Evolutionary conservation across 176 grass and related monocot genomes (phyloP).

Genomic region (Sorghum bicolor): DNA sequence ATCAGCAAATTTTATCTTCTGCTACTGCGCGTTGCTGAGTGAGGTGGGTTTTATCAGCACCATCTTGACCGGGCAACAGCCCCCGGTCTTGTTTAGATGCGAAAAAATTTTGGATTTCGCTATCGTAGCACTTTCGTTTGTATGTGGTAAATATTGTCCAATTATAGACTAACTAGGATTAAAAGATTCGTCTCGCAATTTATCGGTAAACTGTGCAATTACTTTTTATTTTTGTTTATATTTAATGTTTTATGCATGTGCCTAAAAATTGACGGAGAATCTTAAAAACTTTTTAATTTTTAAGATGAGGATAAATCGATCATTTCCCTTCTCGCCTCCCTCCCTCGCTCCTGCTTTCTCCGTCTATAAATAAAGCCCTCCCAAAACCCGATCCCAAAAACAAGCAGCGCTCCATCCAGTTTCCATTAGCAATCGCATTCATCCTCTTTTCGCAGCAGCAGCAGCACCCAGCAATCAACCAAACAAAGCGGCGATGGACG

Average conservation of each 20-base stretch:
- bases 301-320: no score
- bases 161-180: no score
- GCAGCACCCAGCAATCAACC: neutral
- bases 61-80: neutral
- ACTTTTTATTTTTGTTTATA: no score
- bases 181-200: no score
- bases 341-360: neutral
- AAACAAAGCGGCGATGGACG: conserved; percentile 45
- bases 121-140: no score
- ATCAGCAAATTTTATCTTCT: neutral
- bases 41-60: neutral
- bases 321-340: neutral
- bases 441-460: neutral
- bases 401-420: neutral
- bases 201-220: no score
- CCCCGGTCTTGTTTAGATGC: no score
- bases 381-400: neutral
- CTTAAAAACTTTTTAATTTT: no score
- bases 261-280: no score
- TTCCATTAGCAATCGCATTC: neutral
- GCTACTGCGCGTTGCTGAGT: neutral
- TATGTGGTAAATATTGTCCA: no score
- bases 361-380: neutral
- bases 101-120: no score
- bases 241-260: no score